Conservation (phyloP, 2,329 filamentous ascomycete genomes). For the Monosporascus cannonballus region DNA sequence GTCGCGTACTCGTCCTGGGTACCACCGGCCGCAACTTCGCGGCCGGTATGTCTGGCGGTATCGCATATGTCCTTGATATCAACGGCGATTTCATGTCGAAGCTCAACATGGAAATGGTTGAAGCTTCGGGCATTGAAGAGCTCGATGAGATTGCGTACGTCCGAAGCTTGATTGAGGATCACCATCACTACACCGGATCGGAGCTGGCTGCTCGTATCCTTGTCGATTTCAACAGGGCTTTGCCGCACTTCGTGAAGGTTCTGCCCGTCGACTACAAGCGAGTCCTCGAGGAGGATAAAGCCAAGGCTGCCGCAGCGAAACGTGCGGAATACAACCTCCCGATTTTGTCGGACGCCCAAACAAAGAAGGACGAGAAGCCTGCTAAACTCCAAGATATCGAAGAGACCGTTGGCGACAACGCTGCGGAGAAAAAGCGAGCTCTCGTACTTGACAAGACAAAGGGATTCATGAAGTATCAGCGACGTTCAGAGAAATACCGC, state of each 20-base stretch:
- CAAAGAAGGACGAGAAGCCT: conserved; percentile 62
- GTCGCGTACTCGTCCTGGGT: conserved; percentile 80
- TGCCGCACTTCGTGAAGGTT: conserved; percentile 88
- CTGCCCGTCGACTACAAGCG: conserved; percentile 95
- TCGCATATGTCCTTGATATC: conserved; percentile 89
- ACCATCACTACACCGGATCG: conserved; percentile 96
- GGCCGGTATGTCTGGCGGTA: conserved; percentile 97
- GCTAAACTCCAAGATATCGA: conserved; percentile 78
- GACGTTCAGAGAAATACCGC: conserved; percentile 89
- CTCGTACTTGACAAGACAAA: conserved; percentile 95
- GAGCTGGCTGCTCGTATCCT: conserved; percentile 89
- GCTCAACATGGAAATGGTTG: conserved; percentile 97
- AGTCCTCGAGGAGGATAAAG: conserved; percentile 77
- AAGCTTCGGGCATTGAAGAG: conserved; percentile 77
- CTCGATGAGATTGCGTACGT: conserved; percentile 85
- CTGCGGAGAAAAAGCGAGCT: conserved; percentile 82
- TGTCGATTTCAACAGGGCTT: conserved; percentile 88
- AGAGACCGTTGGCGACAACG: conserved; percentile 78
- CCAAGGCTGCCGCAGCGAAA: conserved; percentile 79
- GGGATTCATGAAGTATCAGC: conserved; percentile 96
- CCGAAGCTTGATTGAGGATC: conserved; percentile 87
- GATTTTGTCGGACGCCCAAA: conserved; percentile 62
- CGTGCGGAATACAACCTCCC: conserved; percentile 78
- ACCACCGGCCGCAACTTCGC: conserved; percentile 94
- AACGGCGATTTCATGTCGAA: conserved; percentile 85